Evolutionary conservation across 345 rosid species (phyloP).

Genomic region (Sisymbrium irio): DNA sequence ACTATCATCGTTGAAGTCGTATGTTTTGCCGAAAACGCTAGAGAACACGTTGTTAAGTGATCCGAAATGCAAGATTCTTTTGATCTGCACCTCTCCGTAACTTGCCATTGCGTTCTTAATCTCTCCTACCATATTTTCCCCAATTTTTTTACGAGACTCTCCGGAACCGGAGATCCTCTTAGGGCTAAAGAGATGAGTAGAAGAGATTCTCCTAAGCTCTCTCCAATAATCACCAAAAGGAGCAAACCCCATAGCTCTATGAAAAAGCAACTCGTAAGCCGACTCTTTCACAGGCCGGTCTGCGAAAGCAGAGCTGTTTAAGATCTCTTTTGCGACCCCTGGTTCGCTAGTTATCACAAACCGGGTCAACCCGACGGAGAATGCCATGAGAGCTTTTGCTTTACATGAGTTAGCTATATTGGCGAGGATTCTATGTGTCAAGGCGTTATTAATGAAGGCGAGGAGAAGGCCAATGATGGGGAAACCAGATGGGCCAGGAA

Average conservation of each 20-base stretch:
- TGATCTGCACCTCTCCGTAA: conserved; percentile 38
- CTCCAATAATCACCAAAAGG: conserved; percentile 85
- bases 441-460: conserved; percentile 44
- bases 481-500: conserved; percentile 68
- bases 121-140: conserved; percentile 35
- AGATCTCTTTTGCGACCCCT: conserved; percentile 61
- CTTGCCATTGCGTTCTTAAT: conserved; percentile 25
- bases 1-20: conserved; percentile 30
- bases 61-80: conserved; percentile 41
- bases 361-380: conserved; percentile 71
- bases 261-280: conserved; percentile 73
- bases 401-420: conserved; percentile 30
- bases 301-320: conserved; percentile 73
- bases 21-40: conserved; percentile 50
- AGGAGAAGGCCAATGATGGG: conserved; percentile 53
- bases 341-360: conserved; percentile 66
- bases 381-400: conserved; percentile 64
- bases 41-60: conserved; percentile 51
- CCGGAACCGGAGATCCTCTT: conserved; percentile 40
- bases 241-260: conserved; percentile 89
- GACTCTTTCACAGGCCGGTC: conserved; percentile 88
- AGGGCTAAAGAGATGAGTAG: conserved; percentile 58
- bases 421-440: conserved; percentile 57
- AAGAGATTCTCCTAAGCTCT: conserved; percentile 67
- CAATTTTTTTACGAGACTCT: conserved; percentile 36